Base-by-base conservation (phyloP, 352 stramenopile genomes). In the Phytophthora citrophthora region DNA sequence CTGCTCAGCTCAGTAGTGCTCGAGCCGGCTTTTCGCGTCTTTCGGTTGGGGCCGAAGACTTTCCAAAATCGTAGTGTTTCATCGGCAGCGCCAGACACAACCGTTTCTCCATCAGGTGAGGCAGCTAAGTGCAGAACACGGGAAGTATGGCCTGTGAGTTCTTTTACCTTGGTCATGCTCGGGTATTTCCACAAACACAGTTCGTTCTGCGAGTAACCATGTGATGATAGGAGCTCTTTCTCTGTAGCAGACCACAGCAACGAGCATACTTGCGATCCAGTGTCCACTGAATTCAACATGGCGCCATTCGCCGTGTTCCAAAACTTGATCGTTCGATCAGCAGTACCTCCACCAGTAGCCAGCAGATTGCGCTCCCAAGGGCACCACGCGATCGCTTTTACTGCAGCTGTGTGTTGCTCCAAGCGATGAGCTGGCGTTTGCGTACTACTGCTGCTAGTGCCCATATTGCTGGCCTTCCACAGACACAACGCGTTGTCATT, bases 51-150 rank as follows among this genome's bases (percentile, higher is more conserved):
- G 45, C 90, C 97, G 73, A 99, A 99, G 5, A 99, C 88, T 61
- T 99, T 98, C 98, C 98, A 99, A 86, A 99, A 99, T 32, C 97
- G 89, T 51, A 99, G 78, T 4, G 97, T 99, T 83, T 99, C 98
- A 68, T 99, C 98, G 2, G 95, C 97, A 10, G 97, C 97, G 5
- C 94, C 97, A 1, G 97, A 99, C 13, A 99, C 94, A 27, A 99
- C 97, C n/a, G 94, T 98, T 13, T 86, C 81, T 52, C 96, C 96
- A 77, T 99, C 97, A 16, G 98, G 97, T n/a, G 94, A 99, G n/a
- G 90, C 77, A 29, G 94, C 95, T 58, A 99, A 93, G 65, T 99
- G 95, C 46, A 99, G 76, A 0, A 99, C 96, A 36, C 97, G 90
- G 18, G 93, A 93, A 2, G 96, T 99, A 76, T 99, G 98, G 8